These are phyloP conservation scores for Vigna nakashimae DNA, from an alignment of 306 rosid genomes.

Conservation along the genomic window DNA sequence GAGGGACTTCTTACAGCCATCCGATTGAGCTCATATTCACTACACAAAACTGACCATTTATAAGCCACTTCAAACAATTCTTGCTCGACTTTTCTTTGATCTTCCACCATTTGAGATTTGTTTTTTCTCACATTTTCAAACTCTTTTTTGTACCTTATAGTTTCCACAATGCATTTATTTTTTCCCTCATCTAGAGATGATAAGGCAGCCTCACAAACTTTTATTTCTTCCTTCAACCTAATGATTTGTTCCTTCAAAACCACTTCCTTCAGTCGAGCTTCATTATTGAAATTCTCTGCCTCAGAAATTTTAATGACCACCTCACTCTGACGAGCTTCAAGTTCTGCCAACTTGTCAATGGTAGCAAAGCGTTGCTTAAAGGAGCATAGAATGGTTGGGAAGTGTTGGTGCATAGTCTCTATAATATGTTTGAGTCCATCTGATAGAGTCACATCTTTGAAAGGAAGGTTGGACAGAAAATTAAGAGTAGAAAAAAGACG, in stretches of 20 bases:
- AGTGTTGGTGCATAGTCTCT: constrained; percentile 32
- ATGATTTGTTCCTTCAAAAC: not conserved
- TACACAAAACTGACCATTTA: not conserved
- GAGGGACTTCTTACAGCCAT: not conserved
- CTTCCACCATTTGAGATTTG: not conserved
- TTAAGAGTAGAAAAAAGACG: constrained; percentile 41
- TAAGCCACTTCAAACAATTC: not conserved
- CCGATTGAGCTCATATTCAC: not conserved
- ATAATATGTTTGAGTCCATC: constrained; percentile 30
- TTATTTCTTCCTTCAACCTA: not conserved
- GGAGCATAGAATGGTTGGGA: constrained; percentile 35
- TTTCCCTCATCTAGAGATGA: not conserved
- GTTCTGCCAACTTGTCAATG: not conserved
- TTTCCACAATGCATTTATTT: constrained; percentile 1
- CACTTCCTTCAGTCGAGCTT: constrained; percentile 1
- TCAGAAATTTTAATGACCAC: not conserved
- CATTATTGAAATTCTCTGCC: not conserved
- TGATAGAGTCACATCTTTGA: constrained; percentile 24
- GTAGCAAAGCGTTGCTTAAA: constrained; percentile 39
- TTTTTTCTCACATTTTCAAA: constrained; percentile 1
- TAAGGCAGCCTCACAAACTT: not conserved
- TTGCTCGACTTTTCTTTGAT: too few species aligned
- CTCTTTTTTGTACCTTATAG: not conserved
- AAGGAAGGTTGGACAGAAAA: constrained; percentile 43
- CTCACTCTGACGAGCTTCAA: constrained; percentile 11